Conservation (phyloP, 2,329 filamentous ascomycete genomes). For the Claviceps citrina region DNA sequence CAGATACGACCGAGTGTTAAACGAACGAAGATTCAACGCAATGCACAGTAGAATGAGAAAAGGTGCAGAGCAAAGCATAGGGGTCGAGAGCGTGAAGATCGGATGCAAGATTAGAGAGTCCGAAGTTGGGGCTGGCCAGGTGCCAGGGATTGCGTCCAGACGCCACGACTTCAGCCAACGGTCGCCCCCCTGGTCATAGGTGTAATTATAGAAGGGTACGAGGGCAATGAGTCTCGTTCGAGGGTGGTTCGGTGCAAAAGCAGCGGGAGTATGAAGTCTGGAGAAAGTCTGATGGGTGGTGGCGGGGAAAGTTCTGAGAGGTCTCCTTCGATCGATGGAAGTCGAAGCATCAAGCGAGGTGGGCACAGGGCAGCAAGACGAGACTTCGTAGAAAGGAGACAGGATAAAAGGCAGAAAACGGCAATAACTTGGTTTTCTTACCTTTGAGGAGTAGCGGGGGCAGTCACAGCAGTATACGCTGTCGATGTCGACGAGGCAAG, state of each 20-base stretch:
- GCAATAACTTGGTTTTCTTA: slow-evolving; percentile 6
- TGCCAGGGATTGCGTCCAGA: background rate
- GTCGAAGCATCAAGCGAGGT: slow-evolving; percentile 1
- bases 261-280: background rate
- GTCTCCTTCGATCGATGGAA: background rate
- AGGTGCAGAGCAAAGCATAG: background rate
- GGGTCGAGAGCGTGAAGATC: background rate
- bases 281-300: background rate
- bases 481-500: slow-evolving; percentile 27
- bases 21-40: background rate
- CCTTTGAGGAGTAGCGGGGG: slow-evolving; percentile 14
- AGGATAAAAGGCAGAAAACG: background rate
- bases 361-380: background rate
- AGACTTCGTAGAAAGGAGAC: background rate
- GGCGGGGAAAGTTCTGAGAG: background rate
- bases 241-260: background rate
- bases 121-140: background rate
- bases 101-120: background rate
- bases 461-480: slow-evolving; percentile 15
- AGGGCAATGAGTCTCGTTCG: background rate
- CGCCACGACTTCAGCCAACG: background rate
- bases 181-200: background rate
- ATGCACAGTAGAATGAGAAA: background rate
- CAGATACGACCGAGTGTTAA: background rate
- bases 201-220: background rate